Evolutionary conservation across 108 stramenopile species (phyloP).

Genomic region (Pelagomonas calceolata): DNA sequence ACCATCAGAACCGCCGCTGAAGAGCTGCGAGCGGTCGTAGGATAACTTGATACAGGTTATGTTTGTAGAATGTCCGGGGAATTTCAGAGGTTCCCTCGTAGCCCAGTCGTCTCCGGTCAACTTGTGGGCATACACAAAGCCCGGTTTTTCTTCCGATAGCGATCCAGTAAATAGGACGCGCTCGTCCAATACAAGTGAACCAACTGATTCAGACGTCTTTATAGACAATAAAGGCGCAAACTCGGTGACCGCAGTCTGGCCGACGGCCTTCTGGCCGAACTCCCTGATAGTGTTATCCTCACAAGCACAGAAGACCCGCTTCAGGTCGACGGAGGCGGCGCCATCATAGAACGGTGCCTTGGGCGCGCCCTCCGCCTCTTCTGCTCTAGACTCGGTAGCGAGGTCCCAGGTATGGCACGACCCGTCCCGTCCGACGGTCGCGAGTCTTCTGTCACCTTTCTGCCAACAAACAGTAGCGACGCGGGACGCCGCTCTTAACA

Average conservation of each 20-base stretch:
- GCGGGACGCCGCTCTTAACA: too few species aligned
- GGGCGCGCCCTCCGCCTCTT: constrained; percentile 4
- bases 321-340: too few species aligned
- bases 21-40: constrained; percentile 36
- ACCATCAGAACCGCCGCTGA: constrained; percentile 39
- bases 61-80: constrained; percentile 28
- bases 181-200: constrained; percentile 16
- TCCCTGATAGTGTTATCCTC: too few species aligned
- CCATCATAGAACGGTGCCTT: too few species aligned
- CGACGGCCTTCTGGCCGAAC: too few species aligned
- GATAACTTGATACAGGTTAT: constrained; percentile 35
- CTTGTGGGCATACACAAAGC: constrained; percentile 1
- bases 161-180: constrained; percentile 4
- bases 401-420: constrained; percentile 42
- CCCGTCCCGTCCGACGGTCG: constrained; percentile 42
- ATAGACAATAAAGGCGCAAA: too few species aligned
- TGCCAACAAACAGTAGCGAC: too few species aligned
- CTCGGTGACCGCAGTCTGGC: neutral
- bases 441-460: constrained; percentile 27
- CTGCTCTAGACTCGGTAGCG: too few species aligned
- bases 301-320: too few species aligned
- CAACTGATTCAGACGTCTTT: constrained; percentile 31
- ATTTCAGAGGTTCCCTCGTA: constrained; percentile 9
- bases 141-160: neutral
- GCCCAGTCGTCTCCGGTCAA: neutral